Evolutionary conservation across 331 rosid species (phyloP).

Genomic region (Spiraea crenata): DNA sequence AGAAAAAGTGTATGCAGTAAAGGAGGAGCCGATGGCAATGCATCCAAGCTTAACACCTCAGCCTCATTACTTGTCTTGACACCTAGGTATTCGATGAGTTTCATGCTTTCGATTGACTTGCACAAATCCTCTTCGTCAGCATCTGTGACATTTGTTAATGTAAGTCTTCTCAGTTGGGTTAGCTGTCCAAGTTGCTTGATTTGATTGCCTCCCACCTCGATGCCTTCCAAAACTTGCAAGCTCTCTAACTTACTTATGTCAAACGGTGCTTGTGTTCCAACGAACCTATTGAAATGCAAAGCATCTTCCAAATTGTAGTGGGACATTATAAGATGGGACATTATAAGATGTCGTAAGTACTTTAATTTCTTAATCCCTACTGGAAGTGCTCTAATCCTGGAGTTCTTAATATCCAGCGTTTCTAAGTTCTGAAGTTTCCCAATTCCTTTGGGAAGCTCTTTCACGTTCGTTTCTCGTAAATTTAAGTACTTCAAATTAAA

Average conservation of each 20-base stretch:
- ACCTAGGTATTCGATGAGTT: not conserved
- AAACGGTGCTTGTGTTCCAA: not conserved
- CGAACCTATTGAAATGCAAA: not conserved
- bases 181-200: not conserved
- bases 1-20: slow-evolving; percentile 5
- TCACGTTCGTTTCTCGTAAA: not conserved
- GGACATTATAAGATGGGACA: slow-evolving; percentile 8
- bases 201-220: not conserved
- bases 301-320: not conserved
- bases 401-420: not conserved
- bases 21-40: slow-evolving; percentile 8
- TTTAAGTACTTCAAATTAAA: slow-evolving; percentile 3
- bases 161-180: slow-evolving; percentile 3
- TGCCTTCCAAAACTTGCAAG: slow-evolving; percentile 1
- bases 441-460: not conserved
- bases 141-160: not conserved
- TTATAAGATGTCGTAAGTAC: not conserved
- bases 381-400: slow-evolving; percentile 5
- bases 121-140: not conserved
- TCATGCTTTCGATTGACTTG: not conserved
- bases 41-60: slow-evolving; percentile 11
- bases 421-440: slow-evolving; percentile 7
- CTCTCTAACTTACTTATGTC: not conserved
- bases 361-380: slow-evolving; percentile 3
- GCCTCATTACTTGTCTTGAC: not conserved